Evolutionary conservation across 306 rosid genomes (phyloP).

Genomic region (Astragalus membranaceus): DNA sequence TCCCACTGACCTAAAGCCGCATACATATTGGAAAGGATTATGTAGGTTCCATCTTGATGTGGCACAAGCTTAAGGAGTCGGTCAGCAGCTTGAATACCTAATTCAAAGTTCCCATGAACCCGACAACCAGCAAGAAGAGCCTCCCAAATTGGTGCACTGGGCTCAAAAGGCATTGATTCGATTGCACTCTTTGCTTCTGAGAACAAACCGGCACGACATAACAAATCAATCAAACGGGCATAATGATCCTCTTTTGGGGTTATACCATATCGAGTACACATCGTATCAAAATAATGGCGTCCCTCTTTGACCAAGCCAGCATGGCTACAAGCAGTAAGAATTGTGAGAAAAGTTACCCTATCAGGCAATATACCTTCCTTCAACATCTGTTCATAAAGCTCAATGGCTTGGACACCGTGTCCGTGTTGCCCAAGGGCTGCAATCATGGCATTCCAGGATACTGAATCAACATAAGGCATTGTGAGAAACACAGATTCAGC

Average conservation of each 20-base stretch:
- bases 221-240: constrained; percentile 46
- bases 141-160: constrained; percentile 44
- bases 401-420: constrained; percentile 31
- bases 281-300: constrained; percentile 33
- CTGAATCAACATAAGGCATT: constrained; percentile 47
- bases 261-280: constrained; percentile 29
- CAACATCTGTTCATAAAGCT: constrained; percentile 45
- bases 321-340: constrained; percentile 52
- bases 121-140: constrained; percentile 53
- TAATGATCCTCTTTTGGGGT: constrained; percentile 50
- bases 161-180: constrained; percentile 43
- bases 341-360: constrained; percentile 46
- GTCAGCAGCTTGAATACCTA: constrained; percentile 41
- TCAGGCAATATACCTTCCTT: constrained; percentile 44
- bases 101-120: constrained; percentile 40
- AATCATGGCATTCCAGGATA: constrained; percentile 60
- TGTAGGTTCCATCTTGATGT: constrained; percentile 42
- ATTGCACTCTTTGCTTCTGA: constrained; percentile 33
- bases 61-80: constrained; percentile 37
- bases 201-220: constrained; percentile 45
- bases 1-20: constrained; percentile 45
- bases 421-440: constrained; percentile 56
- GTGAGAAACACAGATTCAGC: constrained; percentile 41
- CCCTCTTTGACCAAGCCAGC: constrained; percentile 46
- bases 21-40: constrained; percentile 45